Conservation (phyloP, 2,329 filamentous ascomycete genomes). For the Pseudocercospora ulei region DNA sequence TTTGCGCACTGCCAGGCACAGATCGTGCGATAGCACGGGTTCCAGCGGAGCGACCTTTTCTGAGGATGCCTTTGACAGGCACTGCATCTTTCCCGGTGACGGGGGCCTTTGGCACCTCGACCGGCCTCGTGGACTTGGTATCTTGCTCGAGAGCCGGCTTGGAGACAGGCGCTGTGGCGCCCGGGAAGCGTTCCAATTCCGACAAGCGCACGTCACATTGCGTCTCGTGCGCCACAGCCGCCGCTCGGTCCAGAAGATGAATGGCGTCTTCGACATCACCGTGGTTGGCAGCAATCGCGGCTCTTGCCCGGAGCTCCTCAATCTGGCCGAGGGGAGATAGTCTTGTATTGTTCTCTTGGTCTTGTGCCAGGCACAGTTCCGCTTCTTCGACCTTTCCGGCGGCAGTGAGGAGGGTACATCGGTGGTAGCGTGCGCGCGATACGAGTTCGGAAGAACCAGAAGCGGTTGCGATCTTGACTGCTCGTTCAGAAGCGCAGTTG, state of each 20-base stretch:
- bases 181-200: slow-evolving; percentile 1
- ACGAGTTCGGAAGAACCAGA: slow-evolving; percentile 18
- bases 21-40: too few species aligned
- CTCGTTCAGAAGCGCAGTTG: slow-evolving; percentile 76
- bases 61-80: too few species aligned
- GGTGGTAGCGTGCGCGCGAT: slow-evolving; percentile 20
- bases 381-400: slow-evolving; percentile 28
- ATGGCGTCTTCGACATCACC: slow-evolving; percentile 22
- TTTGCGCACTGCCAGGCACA: neutral
- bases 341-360: slow-evolving; percentile 5
- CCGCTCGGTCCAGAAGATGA: slow-evolving; percentile 20
- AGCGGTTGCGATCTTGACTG: slow-evolving; percentile 59
- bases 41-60: too few species aligned
- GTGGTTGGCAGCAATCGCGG: slow-evolving; percentile 19
- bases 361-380: slow-evolving; percentile 26
- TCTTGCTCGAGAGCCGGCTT: too few species aligned
- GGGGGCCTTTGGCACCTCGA: too few species aligned
- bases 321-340: slow-evolving; percentile 15
- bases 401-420: slow-evolving; percentile 22
- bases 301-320: slow-evolving; percentile 23
- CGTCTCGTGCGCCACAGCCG: slow-evolving; percentile 8
- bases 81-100: too few species aligned
- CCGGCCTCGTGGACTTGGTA: too few species aligned
- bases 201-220: slow-evolving; percentile 10
- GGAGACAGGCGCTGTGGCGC: too few species aligned